Evolutionary conservation across 2,329 filamentous ascomycete species (phyloP).

Genomic region (Xylaria digitata): DNA sequence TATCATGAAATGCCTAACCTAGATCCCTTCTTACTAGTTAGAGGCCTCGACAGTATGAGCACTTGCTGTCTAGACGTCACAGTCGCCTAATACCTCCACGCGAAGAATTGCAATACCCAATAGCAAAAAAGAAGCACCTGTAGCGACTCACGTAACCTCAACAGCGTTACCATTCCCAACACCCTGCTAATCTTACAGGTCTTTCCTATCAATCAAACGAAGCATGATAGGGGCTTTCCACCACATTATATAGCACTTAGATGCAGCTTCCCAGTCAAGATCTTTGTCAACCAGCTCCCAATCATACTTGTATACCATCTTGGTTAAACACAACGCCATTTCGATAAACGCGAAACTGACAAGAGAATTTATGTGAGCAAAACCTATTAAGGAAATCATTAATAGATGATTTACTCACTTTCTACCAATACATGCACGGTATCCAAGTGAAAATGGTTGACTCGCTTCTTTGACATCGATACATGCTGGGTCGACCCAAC

Average conservation of each 20-base stretch:
- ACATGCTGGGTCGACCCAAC: conserved; percentile 18
- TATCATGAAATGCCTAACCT: too few relatives aligned
- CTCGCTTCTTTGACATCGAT: conserved; percentile 27
- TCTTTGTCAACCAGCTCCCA: conserved; percentile 20
- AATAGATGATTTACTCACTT: conserved; percentile 15
- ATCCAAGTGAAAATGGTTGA: conserved; percentile 28
- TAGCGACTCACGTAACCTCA: background rate
- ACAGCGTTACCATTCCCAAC: background rate
- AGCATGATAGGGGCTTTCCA: conserved; percentile 21
- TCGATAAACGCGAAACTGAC: conserved; percentile 26
- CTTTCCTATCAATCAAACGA: conserved; percentile 7
- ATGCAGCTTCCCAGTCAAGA: conserved; percentile 21
- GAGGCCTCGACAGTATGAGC: too few relatives aligned
- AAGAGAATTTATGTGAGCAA: background rate
- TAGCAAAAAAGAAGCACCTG: too few relatives aligned
- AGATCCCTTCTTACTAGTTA: too few relatives aligned
- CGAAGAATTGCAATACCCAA: too few relatives aligned
- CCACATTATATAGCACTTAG: conserved; percentile 25
- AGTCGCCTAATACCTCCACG: too few relatives aligned
- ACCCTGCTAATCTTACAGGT: background rate
- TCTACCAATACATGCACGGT: conserved; percentile 19
- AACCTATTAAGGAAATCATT: background rate
- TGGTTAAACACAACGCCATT: conserved; percentile 19
- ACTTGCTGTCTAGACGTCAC: too few relatives aligned
- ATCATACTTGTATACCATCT: conserved; percentile 29